Percentiles rank a stretch among this genome's conserved stretches.
These are phyloP conservation scores for Coelastrella sp. DNA, from an alignment of 139 green algal genomes.

Conservation along the genomic window DNA sequence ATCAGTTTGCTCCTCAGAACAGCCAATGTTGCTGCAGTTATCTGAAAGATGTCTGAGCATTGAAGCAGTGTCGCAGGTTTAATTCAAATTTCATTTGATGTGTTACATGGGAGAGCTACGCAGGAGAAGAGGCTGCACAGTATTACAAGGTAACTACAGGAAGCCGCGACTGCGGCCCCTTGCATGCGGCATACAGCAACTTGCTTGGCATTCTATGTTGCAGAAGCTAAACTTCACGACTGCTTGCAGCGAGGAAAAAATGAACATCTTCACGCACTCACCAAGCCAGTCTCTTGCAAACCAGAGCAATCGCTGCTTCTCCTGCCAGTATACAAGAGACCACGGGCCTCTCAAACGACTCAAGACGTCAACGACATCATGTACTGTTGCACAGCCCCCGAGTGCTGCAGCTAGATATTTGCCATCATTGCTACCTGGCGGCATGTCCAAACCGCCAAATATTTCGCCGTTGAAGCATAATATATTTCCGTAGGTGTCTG, in stretches of 20 bases:
- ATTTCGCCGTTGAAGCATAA: slow-evolving; percentile 88
- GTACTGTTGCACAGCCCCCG: slow-evolving; percentile 64
- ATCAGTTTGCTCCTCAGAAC: neutral
- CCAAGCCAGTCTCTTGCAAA: slow-evolving; percentile 15
- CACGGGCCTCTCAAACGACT: slow-evolving; percentile 13
- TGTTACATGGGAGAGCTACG: too few relatives aligned
- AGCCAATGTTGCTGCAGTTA: too few relatives aligned
- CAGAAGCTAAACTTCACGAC: too few relatives aligned
- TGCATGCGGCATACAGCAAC: too few relatives aligned
- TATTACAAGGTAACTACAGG: too few relatives aligned
- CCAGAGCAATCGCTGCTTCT: neutral
- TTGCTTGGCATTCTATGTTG: too few relatives aligned
- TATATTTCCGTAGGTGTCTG: slow-evolving; percentile 57
- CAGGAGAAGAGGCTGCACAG: too few relatives aligned
- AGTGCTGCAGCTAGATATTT: slow-evolving; percentile 2
- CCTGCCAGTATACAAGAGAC: slow-evolving; percentile 15
- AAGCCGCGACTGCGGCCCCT: too few relatives aligned
- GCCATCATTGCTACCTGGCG: slow-evolving; percentile 1
- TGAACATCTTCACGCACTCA: neutral
- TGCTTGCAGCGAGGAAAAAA: too few relatives aligned
- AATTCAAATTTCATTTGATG: too few relatives aligned
- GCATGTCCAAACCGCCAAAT: slow-evolving; percentile 61
- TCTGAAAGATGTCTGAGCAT: too few relatives aligned
- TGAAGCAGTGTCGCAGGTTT: too few relatives aligned
- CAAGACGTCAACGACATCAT: neutral